Evolutionary conservation across 306 rosid species (phyloP), one percentile per base, ranked within the genome.

Genomic region (Lathyrus aphaca): DNA sequence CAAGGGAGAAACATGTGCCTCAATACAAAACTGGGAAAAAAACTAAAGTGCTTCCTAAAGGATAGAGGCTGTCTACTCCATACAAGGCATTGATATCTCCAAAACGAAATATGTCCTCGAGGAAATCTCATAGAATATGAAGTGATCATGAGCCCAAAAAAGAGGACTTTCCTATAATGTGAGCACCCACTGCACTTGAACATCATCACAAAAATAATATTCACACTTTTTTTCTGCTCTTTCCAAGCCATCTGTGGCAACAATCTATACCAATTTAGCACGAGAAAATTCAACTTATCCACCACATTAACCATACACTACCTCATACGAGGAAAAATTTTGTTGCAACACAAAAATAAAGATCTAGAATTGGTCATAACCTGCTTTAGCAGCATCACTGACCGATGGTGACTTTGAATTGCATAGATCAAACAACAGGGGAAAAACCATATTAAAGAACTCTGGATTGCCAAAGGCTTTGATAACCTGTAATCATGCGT

Each of bases 401-500:
- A 63, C 74, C 79, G 66, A 64, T 77, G 85, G 75, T 82, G 90
- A 75, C 67, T 79, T 84, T 18, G 85, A 68, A 72, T 80, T 82
- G 82, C 80, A 77, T 69, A 84, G 72, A 60, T 90, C 92, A 68
- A 79, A 80, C 85, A 94, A 71, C 84, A 84, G 64, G 13, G 94
- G 97, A 76, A 85, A 82, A 30, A 83, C 87, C 77, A 82, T 74
- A 64, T 66, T 84, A 67, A 94, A 94, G 84, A 86, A 88, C 54
- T 88, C 94, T 51, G 95, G 89, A 74, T 84, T 71, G 65, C 90
- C 94, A 72, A 94, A 94, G 77, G 96, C 87, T 80, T 86, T 83
- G 71, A 94, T 67, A 80, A 94, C 92, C 98, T 94, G 96, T 57
- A 83, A 82, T 75, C 66, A 45, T 11, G 76, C 18, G 61, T 45